phyloP scores from a whole-genome alignment of 768 basidiomycete species.

The Mycena epipterygia region DNA sequence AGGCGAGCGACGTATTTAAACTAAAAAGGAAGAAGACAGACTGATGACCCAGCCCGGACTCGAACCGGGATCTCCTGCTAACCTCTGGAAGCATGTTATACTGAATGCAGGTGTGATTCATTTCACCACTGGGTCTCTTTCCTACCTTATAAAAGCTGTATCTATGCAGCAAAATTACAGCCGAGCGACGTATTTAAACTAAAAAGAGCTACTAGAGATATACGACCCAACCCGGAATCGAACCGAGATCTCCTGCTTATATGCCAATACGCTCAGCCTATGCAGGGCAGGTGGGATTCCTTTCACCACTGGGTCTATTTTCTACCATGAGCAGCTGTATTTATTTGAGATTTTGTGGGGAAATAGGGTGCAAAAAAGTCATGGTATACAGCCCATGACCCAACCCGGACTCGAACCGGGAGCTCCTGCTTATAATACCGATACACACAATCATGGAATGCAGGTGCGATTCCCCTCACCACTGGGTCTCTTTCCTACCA shows the following conservation, averaged over 20 bases:
- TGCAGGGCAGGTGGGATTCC: background rate
- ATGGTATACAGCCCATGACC: background rate
- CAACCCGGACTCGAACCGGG: background rate
- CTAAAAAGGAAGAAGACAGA: too few relatives aligned
- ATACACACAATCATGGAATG: background rate
- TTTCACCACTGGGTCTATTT: background rate
- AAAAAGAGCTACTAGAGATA: background rate
- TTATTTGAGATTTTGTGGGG: too few relatives aligned
- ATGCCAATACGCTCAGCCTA: background rate
- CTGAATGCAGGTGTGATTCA: background rate
- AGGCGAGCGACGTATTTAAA: too few relatives aligned
- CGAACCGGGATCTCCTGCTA: background rate
- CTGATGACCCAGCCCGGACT: background rate
- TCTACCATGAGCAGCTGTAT: too few relatives aligned
- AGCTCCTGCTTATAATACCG: background rate
- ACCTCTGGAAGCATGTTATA: background rate
- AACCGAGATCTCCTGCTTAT: background rate
- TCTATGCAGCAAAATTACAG: background rate
- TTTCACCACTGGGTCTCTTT: background rate
- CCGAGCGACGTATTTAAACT: background rate
- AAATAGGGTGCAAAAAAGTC: too few relatives aligned
- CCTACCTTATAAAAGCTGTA: background rate
- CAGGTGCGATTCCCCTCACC: background rate
- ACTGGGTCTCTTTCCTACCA: background rate
- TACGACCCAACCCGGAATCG: background rate